A percentile compares a stretch with the other conserved stretches of the same genome.
phyloP scores from a whole-genome alignment of 768 basidiomycete species.

The Melanogaster broomeanus region DNA sequence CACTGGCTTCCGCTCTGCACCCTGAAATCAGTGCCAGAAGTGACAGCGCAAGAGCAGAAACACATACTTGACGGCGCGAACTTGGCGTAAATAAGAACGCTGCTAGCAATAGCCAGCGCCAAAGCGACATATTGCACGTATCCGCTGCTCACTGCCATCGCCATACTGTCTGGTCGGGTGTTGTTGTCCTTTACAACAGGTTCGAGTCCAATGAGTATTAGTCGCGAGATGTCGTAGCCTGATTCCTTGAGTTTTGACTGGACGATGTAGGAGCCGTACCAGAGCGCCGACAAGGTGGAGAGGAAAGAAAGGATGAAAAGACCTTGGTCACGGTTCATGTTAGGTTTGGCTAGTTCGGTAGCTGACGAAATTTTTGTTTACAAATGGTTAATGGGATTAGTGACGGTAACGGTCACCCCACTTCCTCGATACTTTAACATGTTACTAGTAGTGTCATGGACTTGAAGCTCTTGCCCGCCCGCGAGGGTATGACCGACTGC shows the following conservation, averaged over 20 bases:
- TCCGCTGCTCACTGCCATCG: slow-evolving; percentile 16
- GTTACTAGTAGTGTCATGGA: no score
- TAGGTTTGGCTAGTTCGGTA: no score
- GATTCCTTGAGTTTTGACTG: slow-evolving; percentile 46
- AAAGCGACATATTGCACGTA: slow-evolving; percentile 51
- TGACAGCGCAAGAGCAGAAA: neutral
- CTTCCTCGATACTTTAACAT: no score
- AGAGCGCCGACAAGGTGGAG: slow-evolving; percentile 47
- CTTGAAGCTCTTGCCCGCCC: no score
- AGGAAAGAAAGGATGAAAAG: slow-evolving; percentile 57
- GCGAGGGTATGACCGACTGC: no score
- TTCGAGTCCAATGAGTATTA: slow-evolving; percentile 66
- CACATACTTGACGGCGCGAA: slow-evolving; percentile 44
- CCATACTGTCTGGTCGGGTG: neutral
- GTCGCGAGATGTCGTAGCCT: slow-evolving; percentile 56
- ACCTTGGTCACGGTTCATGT: slow-evolving; percentile 51
- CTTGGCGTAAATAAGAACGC: slow-evolving; percentile 54
- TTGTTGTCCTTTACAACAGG: slow-evolving; percentile 17
- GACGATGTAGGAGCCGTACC: slow-evolving; percentile 44
- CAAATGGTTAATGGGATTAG: no score
- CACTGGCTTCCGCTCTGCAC: slow-evolving; percentile 63
- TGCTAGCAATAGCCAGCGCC: slow-evolving; percentile 50
- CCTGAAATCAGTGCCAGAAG: slow-evolving; percentile 1
- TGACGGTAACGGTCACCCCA: no score
- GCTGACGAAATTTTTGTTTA: no score